Conservation (phyloP, 2,329 filamentous ascomycete genomes). For the Curvularia lunata region DNA sequence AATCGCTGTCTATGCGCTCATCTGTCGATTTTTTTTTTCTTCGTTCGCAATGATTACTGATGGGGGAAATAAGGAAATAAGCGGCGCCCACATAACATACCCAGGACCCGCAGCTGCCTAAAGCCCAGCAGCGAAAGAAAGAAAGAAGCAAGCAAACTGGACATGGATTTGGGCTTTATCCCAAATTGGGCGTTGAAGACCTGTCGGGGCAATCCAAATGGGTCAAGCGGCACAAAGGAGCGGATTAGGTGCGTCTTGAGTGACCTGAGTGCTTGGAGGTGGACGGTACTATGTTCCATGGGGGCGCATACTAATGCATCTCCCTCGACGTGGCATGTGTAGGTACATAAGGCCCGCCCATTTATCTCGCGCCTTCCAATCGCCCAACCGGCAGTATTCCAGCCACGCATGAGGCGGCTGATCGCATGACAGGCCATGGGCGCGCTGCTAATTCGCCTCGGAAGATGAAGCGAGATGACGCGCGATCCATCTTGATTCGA, state of each 20-base stretch:
- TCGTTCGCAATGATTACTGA: not conserved
- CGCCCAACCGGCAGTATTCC: slow-evolving; percentile 44
- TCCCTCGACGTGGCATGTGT: slow-evolving; percentile 33
- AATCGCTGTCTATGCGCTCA: not conserved
- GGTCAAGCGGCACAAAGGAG: not conserved
- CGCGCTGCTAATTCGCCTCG: slow-evolving; percentile 11
- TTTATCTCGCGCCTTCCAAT: slow-evolving; percentile 4
- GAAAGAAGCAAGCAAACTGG: not conserved
- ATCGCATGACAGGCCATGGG: slow-evolving; percentile 5
- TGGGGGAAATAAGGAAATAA: not conserved
- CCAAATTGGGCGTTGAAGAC: not conserved
- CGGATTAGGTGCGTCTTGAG: not conserved
- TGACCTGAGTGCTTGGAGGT: no score
- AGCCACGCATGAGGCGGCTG: slow-evolving; percentile 28
- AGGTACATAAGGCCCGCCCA: slow-evolving; percentile 2
- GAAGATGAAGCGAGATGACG: not conserved
- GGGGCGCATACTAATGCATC: slow-evolving; percentile 9
- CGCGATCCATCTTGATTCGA: not conserved
- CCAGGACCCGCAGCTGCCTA: no score
- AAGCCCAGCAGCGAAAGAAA: not conserved
- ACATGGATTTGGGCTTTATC: not conserved
- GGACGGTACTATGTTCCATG: no score
- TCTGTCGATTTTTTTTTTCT: not conserved
- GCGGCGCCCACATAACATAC: no score
- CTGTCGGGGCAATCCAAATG: not conserved